Base-by-base conservation (phyloP, 192 early-diverging fungal genomes). In the Coemansia sp. region DNA sequence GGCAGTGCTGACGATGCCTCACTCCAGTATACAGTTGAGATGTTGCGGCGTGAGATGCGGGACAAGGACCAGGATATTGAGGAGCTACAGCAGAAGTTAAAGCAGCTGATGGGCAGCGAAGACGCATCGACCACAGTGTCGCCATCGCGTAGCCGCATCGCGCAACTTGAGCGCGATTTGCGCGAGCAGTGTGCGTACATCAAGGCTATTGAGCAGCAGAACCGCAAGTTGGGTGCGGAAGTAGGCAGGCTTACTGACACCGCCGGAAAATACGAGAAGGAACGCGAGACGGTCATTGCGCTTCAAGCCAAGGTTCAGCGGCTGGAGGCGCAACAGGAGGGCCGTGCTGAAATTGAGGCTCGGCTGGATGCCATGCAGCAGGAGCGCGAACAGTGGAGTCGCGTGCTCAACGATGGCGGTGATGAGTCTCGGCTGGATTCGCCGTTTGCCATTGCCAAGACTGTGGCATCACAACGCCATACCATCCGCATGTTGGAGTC, bases 241-340 rank as follows among this genome's bases (percentile, higher is more conserved):
- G 66, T 66, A 42, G 57, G 61, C 36, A 77, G 77, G 54, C 76
- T 83, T 55, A 68, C 84, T 27, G 76, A 82, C 14, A 66, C 65
- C 32, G 83, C 83, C 42, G 56, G 69, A 21, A 78, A 80, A 39
- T 70, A 77, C 10, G 86, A 88, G 58, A 75, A 84, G 27, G 84
- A 87, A 61, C 55, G 52, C 31, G 78, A 80, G 54, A 31, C 53
- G 0, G 29, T 23, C 2, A 31, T 50, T 21, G 60, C 67, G 5
- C 71, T 92, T 32, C 86, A 90, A 64, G 72, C 84, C 54, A 82
- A 87, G 30, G 77, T 88, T 29, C 66, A 73, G 10, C 75, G 84
- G 53, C 80, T 90, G 51, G 82, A 85, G 23, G 67, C 78, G 27
- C 75, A 84, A 60, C 71, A 71, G 46, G 54, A 60, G 8, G 56